Percentiles rank a stretch among this genome's conserved stretches.
Evolutionary conservation across 179 eudicot genomes (phyloP).

Genomic region (Patellifolia procumbens): DNA sequence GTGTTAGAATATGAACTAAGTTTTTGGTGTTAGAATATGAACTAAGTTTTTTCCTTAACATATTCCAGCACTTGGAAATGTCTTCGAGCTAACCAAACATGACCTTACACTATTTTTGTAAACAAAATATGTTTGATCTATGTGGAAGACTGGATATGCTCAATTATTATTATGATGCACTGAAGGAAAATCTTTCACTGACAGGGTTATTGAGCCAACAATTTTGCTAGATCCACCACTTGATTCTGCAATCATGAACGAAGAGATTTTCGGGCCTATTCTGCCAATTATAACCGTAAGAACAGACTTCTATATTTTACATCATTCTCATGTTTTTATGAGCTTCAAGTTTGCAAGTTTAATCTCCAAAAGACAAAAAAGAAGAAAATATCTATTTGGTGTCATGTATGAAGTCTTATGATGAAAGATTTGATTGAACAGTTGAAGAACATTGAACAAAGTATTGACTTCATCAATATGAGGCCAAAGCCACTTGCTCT

Average conservation of each 20-base stretch:
- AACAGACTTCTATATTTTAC: background rate
- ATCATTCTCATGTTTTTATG: background rate
- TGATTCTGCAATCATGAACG: conserved; percentile 82
- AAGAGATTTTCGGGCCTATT: conserved; percentile 95
- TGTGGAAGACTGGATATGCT: background rate
- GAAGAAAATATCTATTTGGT: background rate
- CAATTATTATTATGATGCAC: background rate
- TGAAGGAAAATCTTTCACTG: background rate
- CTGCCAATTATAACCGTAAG: conserved; percentile 88
- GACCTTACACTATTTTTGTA: no score
- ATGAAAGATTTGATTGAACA: conserved; percentile 18
- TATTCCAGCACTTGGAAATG: no score
- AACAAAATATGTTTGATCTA: background rate
- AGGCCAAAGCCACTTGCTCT: conserved; percentile 80
- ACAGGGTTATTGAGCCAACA: conserved; percentile 89
- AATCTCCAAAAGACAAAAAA: no score
- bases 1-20: no score
- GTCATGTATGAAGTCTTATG: background rate
- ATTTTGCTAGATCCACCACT: conserved; percentile 86
- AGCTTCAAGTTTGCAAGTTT: no score
- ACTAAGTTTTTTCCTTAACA: no score
- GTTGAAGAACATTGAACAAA: conserved; percentile 70
- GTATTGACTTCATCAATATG: conserved; percentile 72
- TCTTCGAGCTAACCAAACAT: conserved; percentile 9
- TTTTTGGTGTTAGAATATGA: no score